Conservation (phyloP, 352 stramenopile species). For the Blastocystis sp. region DNA sequence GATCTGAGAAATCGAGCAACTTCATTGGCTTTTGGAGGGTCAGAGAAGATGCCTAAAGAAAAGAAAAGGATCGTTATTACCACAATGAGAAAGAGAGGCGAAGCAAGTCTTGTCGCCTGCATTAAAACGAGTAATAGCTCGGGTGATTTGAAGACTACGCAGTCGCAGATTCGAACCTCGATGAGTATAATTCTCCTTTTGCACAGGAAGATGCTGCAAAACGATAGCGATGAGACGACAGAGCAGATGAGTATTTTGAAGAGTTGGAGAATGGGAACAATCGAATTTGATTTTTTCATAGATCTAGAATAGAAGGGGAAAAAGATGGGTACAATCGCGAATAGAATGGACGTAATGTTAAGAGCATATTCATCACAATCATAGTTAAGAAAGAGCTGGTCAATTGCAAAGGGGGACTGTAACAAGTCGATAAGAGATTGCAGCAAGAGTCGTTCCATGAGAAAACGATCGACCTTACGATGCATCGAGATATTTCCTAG, state of each 20-base stretch:
- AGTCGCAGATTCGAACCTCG: neutral
- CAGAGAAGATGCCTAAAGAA: neutral
- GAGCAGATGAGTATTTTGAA: neutral
- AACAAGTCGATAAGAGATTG: neutral
- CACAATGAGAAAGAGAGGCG: constrained; percentile 7
- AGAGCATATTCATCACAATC: constrained; percentile 16
- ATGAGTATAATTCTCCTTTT: neutral
- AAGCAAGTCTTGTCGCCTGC: constrained; percentile 4
- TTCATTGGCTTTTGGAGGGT: neutral
- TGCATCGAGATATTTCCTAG: constrained; percentile 16
- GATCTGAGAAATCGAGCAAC: constrained; percentile 76
- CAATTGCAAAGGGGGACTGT: neutral
- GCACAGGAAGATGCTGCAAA: neutral
- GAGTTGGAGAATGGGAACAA: neutral
- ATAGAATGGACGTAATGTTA: constrained; percentile 36
- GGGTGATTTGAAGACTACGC: neutral
- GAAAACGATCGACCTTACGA: neutral
- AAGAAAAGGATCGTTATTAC: neutral
- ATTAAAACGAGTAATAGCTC: constrained; percentile 22
- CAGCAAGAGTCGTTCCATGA: constrained; percentile 23
- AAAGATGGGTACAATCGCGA: neutral
- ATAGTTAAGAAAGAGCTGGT: constrained; percentile 27
- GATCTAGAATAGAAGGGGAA: neutral
- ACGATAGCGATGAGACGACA: neutral
- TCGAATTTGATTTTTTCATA: constrained; percentile 35